Evolutionary conservation across 2,329 filamentous ascomycete species (phyloP).

Genomic region (Aspergillus cejpii): DNA sequence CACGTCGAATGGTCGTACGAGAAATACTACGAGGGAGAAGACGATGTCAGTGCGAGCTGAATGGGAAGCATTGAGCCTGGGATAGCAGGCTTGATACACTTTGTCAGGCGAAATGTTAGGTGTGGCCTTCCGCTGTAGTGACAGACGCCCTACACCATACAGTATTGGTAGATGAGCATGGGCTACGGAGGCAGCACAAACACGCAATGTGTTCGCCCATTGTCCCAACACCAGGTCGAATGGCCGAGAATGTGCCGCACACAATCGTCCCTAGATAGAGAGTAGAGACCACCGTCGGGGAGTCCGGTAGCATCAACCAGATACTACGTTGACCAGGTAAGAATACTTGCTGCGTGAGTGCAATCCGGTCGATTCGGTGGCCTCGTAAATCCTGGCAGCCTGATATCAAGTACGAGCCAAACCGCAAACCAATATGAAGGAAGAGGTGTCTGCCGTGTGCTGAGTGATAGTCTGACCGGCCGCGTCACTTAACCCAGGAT

Average conservation of each 20-base stretch:
- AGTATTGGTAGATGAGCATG: constrained; percentile 30
- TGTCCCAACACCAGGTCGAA: constrained; percentile 41
- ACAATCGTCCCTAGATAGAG: constrained; percentile 53
- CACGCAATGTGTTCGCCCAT: constrained; percentile 38
- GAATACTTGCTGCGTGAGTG: constrained; percentile 59
- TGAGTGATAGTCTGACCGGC: constrained; percentile 46
- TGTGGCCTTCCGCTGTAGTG: too few species aligned
- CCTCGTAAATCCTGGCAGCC: constrained; percentile 49
- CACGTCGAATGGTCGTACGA: too few species aligned
- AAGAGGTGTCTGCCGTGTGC: constrained; percentile 37
- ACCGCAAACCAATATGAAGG: background rate
- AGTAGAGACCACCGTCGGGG: constrained; percentile 42
- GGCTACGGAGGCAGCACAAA: constrained; percentile 31
- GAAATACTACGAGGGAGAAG: too few species aligned
- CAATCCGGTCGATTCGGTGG: constrained; percentile 53
- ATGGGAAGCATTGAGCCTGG: too few species aligned
- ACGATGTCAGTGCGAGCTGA: too few species aligned
- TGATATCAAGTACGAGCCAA: constrained; percentile 25
- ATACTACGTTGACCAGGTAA: constrained; percentile 58
- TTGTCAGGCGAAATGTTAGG: too few species aligned
- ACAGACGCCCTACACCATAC: too few species aligned
- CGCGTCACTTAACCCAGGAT: constrained; percentile 34
- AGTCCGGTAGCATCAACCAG: constrained; percentile 53
- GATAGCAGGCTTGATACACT: too few species aligned
- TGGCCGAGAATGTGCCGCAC: constrained; percentile 33